Base-by-base conservation (phyloP, 768 basidiomycete species). In the Mycena amicta region DNA sequence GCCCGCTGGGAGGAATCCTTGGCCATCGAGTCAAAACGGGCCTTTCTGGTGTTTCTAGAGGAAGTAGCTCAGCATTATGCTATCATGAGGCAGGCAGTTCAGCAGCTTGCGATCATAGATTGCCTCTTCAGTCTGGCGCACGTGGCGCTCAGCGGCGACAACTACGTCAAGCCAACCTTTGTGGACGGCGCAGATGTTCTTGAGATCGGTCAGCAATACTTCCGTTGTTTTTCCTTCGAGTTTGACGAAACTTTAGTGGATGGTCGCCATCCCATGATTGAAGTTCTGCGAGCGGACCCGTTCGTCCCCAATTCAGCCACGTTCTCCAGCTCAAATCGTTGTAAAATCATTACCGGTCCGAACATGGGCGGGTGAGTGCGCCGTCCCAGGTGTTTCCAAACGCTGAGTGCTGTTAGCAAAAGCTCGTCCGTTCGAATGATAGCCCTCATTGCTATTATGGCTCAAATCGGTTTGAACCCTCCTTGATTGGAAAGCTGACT, bases 181-280 rank as follows among this genome's bases (percentile, higher is more conserved):
- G 83, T 83, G 0, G 81, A 87, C 5, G 83, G 86, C 27, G 22
- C 26, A 4, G 82, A 87, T 49, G 71, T 71, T 25, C 75, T 98
- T 13, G 87, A 92, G 59, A 90, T 49, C 12, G 47, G 47, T 29
- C 15, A 28, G 47, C n/a, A n/a, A n/a, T n/a, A n/a, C n/a, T n/a
- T n/a, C n/a, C n/a, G n/a, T n/a, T n/a, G n/a, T n/a, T n/a, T n/a
- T n/a, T n/a, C n/a, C n/a, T n/a, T n/a, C n/a, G n/a, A n/a, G n/a
- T n/a, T n/a, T n/a, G n/a, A n/a, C n/a, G n/a, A n/a, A n/a, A n/a
- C n/a, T n/a, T 15, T 98, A 28, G 72, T 80, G 12, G 84, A 88
- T n/a, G 95, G 93, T 0, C 82, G 94, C 12, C 96, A 99, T 76
- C 96, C 96, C 0, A 93, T 98, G 85, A 85, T 95, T 16, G 95